Base-by-base conservation (phyloP, 306 rosid genomes). In the Malus asiatica region DNA sequence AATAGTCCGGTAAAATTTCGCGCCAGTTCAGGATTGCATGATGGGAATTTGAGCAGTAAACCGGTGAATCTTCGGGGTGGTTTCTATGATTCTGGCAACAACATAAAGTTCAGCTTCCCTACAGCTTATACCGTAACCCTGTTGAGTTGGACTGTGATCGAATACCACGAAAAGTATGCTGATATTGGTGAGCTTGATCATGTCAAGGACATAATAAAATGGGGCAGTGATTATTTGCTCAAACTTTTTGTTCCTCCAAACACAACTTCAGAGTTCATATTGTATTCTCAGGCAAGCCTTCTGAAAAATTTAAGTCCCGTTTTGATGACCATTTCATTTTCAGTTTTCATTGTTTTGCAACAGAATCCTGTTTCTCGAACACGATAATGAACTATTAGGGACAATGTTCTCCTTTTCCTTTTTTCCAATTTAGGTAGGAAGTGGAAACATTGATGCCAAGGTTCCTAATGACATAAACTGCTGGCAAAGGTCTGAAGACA, bases 41-140 rank as follows among this genome's bases (percentile, higher is more conserved):
- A 93, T 82, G 97, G 97, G 73, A 70, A 72, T 38, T 76, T 66
- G 18, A 72, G 71, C 53, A 68, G 71, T 45, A 42, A 59, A 78
- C 79, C 52, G 13, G 76, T 69, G 63, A 69, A 83, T 76, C 96
- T 91, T 70, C 69, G 60, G 66, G 96, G 97, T n/a, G 97, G 98
- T 73, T 93, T 88, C 81, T 89, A 93, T 81, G 98, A 93, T 83
- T 91, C 98, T 76, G 97, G 96, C 27, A 93, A 89, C 83, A 87
- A 87, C 76, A 88, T 89, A 20, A 93, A 93, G 85, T 91, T 89
- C 80, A 93, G 84, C 71, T 93, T 93, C 79, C 77, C 93, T 62
- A 88, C 93, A 76, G 97, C 97, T 77, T 93, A 91, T 83, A 84
- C 97, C 6, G 71, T 91, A 53, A 87, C 97, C 62, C 62, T 93